Evolutionary conservation across 1,139 yeast genomes (phyloP), one percentile per base, ranked within the genome.

Genomic region (Suhomyces atakaporum): DNA sequence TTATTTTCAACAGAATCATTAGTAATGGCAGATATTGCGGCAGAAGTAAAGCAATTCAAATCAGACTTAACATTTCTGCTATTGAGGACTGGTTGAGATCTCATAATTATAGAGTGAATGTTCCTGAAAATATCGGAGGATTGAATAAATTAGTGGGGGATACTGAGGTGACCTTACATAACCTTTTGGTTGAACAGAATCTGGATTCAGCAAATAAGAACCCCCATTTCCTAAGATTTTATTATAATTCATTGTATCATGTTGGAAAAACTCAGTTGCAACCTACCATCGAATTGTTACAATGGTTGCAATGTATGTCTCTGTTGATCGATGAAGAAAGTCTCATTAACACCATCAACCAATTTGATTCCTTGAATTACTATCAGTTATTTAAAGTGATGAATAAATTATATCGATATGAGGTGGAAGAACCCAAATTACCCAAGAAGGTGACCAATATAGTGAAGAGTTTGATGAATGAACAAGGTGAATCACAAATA

Each of bases 81-180:
- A 65, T 92, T 33, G 97, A 92, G 58, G 97, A 92, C 54, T 92
- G 98, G 98, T 75, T 92, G 23, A 75, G 95, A 43, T 73, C 84
- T 3, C 92, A 87, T 54, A 84, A 87, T 58, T 73, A 71, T 53
- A 70, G 72, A 45, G 84, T 79, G 12, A 16, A 41, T 53, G 31
- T 61, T 49, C 49, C 60, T 50, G 59, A 62, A 55, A 58, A 58
- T 43, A 52, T 47, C 5, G 57, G 56, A 27, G 44, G 52, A 36
- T 38, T 77, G 54, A 35, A 39, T 7, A 35, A 33, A 13, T 48
- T 66, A 15, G 34, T 56, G 22, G 52, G 53, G 1, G 44, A 43
- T 8, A 39, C 45, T 2, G 38, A 45, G n/a, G 36, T 48, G 4
- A 26, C 43, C 7, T 51, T 66, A 27, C 48, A 47, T 8, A 59